Evolutionary conservation across 108 stramenopile genomes (phyloP).

Genomic region (Pseudonitzschia pungens): DNA sequence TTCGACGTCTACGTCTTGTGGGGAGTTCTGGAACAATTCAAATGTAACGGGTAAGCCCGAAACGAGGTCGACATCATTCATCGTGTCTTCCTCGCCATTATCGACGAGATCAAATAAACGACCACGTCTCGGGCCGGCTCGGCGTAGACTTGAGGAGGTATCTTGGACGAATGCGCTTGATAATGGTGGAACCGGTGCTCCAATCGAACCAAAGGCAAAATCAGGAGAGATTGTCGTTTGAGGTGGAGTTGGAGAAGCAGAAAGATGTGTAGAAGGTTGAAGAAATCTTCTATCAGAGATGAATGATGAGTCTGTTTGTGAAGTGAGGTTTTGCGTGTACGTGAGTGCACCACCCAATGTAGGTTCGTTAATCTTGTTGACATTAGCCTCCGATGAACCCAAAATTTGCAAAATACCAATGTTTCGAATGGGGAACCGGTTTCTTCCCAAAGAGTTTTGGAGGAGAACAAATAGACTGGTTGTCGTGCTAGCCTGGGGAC

Average conservation of each 20-base stretch:
- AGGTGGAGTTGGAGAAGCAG: slow-evolving; percentile 44
- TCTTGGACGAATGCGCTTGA: slow-evolving; percentile 2
- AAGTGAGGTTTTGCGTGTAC: slow-evolving; percentile 9
- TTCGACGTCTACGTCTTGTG: slow-evolving; percentile 77
- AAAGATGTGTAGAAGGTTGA: slow-evolving; percentile 1
- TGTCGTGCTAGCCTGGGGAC: slow-evolving; percentile 27
- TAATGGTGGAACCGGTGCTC: slow-evolving; percentile 13
- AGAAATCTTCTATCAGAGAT: not conserved
- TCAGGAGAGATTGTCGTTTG: slow-evolving; percentile 34
- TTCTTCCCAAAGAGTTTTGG: slow-evolving; percentile 59
- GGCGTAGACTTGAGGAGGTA: not conserved
- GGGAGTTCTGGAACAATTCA: slow-evolving; percentile 48
- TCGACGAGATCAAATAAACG: slow-evolving; percentile 86
- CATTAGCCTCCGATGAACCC: not conserved
- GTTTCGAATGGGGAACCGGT: slow-evolving; percentile 39
- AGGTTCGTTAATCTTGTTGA: not conserved
- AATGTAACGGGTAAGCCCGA: slow-evolving; percentile 78
- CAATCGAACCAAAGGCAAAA: slow-evolving; percentile 39
- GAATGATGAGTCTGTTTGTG: not conserved
- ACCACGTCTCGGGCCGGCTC: slow-evolving; percentile 49
- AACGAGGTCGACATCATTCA: slow-evolving; percentile 64
- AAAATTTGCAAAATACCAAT: slow-evolving; percentile 41
- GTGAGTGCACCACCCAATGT: not conserved
- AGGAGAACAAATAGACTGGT: slow-evolving; percentile 67
- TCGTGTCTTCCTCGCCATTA: slow-evolving; percentile 51